A percentile compares a stretch with the other conserved stretches of the same genome.
Conservation (phyloP, 2,329 filamentous ascomycete species). For the Aspergillaceae sp. region DNA sequence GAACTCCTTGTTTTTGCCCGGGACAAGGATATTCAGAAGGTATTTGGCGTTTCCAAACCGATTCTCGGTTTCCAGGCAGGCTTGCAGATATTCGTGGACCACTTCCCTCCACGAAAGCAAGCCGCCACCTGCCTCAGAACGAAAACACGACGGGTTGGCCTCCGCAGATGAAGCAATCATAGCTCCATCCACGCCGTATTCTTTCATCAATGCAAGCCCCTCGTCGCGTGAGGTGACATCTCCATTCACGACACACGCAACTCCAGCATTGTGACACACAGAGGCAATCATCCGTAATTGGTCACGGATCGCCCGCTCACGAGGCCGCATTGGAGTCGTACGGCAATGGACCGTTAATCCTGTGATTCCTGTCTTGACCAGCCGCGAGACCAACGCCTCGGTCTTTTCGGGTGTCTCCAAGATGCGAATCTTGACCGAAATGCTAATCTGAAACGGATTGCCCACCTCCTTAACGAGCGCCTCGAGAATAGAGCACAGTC, state of each 20-base stretch:
- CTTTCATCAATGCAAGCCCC: conserved; percentile 59
- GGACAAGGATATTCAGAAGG: conserved; percentile 73
- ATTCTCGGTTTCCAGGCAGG: conserved; percentile 70
- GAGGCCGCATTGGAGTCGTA: conserved; percentile 88
- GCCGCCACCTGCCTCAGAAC: conserved; percentile 59
- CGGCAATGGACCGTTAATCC: conserved; percentile 91
- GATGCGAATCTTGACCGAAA: conserved; percentile 93
- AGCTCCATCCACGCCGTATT: conserved; percentile 82
- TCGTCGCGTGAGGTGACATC: conserved; percentile 72
- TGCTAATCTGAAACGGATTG: conserved; percentile 73
- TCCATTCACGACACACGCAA: conserved; percentile 92
- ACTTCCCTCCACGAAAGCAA: conserved; percentile 67
- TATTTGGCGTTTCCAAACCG: conserved; percentile 91
- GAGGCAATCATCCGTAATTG: conserved; percentile 77
- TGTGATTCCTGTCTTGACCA: conserved; percentile 82
- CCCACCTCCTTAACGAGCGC: conserved; percentile 72
- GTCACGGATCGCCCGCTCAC: conserved; percentile 75
- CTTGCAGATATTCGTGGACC: conserved; percentile 64
- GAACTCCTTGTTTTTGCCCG: conserved; percentile 59
- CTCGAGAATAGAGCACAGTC: conserved; percentile 71
- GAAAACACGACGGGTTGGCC: conserved; percentile 82
- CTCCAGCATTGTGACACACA: conserved; percentile 73
- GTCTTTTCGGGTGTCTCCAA: conserved; percentile 70
- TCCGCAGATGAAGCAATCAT: conserved; percentile 97
- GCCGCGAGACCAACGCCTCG: conserved; percentile 62